Evolutionary conservation across 192 early-diverging fungal species (phyloP), one percentile per base, ranked within the genome.

Genomic region (Coemansia sp.): DNA sequence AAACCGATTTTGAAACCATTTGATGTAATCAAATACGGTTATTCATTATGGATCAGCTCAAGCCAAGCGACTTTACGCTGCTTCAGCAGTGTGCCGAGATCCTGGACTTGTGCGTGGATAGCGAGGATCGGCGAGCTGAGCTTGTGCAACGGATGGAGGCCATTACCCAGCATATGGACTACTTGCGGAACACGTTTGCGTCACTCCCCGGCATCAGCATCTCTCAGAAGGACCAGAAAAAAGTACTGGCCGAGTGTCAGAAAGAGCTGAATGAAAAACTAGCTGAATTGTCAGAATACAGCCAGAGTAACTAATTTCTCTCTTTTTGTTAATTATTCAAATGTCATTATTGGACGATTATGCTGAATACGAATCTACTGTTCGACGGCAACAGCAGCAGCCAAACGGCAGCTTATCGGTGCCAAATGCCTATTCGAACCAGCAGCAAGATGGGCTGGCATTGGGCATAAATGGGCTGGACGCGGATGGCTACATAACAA

Each of bases 261-360:
- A 36, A 23, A 0, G 72, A 76, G 18, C 51, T 69, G 21, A 28
- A 55, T 26, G 49, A 69, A 33, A 65, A 62, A 23, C 59, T 76
- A 11, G 41, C 61, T 5, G 67, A 69, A 48, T 59, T 76, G 0
- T 38, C 45, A 0, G 63, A 58, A 9, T 76, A 69, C 41, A 54
- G 66, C 55, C 51, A 65, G 39, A 21, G 36, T 8, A 28, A 13
- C 52, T 19, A 47, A 19, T 36, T 52, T 53, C 33, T 42, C 46
- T 23, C 28, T 21, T 35, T 38, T 13, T 11, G 6, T 23, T 39
- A 12, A 16, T 23, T 48, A 37, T 47, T 11, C 26, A n/a, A 63
- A 74, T 79, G 77, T 79, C 77, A 16, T 54, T 73, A 9, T 72
- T 73, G 14, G 76, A 79, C 21, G 76, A 79, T 51, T 79, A 59